Evolutionary conservation across 75 land plant genomes (phyloP).

Genomic region (Cupressus sempervirens): DNA sequence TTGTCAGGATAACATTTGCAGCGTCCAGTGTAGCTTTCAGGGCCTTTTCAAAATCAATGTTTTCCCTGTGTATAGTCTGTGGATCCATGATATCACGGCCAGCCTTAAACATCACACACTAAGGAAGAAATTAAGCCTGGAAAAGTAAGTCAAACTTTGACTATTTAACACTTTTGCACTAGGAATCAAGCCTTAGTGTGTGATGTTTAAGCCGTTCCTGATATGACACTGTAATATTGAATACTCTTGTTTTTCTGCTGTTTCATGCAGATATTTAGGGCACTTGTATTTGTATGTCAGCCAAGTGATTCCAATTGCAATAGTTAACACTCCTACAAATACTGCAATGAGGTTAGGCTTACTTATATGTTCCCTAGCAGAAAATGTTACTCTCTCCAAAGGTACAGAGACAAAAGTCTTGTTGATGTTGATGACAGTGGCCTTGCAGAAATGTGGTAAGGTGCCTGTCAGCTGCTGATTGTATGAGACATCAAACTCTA

Average conservation of each 20-base stretch:
- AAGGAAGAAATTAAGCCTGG: too few relatives aligned
- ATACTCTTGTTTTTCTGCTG: not conserved
- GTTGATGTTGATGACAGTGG: not conserved
- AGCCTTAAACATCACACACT: too few relatives aligned
- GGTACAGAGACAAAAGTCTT: not conserved
- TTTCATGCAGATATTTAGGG: not conserved
- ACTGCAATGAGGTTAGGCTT: not conserved
- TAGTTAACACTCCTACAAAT: not conserved
- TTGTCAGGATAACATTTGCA: constrained; percentile 32
- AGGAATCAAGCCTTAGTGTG: too few relatives aligned
- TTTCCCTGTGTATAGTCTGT: constrained; percentile 27
- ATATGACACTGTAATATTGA: not conserved
- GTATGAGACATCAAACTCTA: not conserved
- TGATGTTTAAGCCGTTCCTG: too few relatives aligned
- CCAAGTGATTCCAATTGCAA: not conserved
- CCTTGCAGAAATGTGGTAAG: not conserved
- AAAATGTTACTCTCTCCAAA: not conserved
- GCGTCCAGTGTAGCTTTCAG: constrained; percentile 34
- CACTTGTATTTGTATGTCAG: not conserved
- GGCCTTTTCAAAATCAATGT: constrained; percentile 39
- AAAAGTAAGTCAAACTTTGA: too few relatives aligned
- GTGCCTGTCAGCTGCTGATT: not conserved
- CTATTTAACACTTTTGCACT: too few relatives aligned
- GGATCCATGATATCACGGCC: not conserved
- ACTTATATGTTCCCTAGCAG: not conserved